Evolutionary conservation across 2,329 filamentous ascomycete species (phyloP).

Genomic region (Claviceps citrina): DNA sequence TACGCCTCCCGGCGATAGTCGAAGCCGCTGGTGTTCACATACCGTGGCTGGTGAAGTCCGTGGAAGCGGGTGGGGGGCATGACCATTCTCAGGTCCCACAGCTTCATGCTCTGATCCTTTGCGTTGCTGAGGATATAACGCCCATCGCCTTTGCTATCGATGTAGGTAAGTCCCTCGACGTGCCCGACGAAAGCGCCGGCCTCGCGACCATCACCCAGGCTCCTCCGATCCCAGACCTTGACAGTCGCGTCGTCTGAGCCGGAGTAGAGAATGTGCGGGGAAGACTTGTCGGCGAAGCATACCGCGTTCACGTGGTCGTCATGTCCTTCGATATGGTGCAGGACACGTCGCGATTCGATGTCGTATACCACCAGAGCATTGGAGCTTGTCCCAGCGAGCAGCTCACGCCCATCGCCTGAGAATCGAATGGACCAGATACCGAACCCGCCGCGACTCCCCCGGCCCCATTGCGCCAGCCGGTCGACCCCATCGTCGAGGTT

Average conservation of each 20-base stretch:
- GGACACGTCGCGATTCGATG: constrained; percentile 61
- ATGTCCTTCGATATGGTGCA: constrained; percentile 66
- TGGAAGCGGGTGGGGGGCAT: constrained; percentile 54
- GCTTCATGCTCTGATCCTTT: constrained; percentile 93
- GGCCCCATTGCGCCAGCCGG: constrained; percentile 12
- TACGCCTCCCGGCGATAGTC: constrained; percentile 61
- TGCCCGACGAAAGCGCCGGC: constrained; percentile 53
- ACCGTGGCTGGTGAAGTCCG: constrained; percentile 37
- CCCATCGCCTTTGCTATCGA: constrained; percentile 55
- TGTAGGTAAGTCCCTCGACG: constrained; percentile 50
- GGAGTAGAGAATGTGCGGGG: constrained; percentile 88
- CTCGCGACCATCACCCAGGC: constrained; percentile 68
- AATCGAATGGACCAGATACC: constrained; percentile 85
- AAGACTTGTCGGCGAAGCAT: constrained; percentile 77
- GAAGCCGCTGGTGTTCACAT: constrained; percentile 42
- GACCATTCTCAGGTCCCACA: constrained; percentile 90
- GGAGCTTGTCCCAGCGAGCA: constrained; percentile 76
- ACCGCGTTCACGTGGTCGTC: constrained; percentile 88
- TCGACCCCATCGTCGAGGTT: constrained; percentile 37
- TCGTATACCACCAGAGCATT: constrained; percentile 79
- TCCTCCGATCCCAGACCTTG: constrained; percentile 91
- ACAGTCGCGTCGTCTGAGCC: constrained; percentile 88
- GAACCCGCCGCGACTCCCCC: constrained; percentile 23
- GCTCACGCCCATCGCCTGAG: constrained; percentile 76
- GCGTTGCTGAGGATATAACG: constrained; percentile 82